Conservation (phyloP, 2,329 filamentous ascomycete species). For the Podosphaera fusca region DNA sequence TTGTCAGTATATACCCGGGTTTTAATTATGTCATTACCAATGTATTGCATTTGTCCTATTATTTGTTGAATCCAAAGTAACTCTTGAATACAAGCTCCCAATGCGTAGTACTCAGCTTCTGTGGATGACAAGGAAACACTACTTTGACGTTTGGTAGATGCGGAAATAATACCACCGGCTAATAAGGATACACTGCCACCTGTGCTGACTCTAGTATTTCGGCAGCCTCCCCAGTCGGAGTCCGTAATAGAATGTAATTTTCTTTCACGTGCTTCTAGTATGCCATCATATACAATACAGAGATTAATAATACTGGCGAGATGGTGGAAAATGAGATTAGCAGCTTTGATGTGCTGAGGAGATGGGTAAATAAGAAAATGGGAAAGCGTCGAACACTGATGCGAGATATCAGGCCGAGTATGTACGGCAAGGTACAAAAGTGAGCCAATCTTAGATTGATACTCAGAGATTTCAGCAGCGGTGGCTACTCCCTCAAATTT, state of each 20-base stretch:
- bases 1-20: not conserved
- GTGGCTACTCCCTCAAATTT: not conserved
- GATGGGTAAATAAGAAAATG: not conserved
- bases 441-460: not conserved
- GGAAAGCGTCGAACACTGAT: not conserved
- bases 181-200: not conserved
- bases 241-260: not conserved
- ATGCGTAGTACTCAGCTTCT: not conserved
- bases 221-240: not conserved
- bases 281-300: not conserved
- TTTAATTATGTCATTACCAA: not conserved
- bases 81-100: not conserved
- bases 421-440: not conserved
- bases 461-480: not conserved
- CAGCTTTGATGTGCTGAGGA: not conserved
- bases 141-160: not conserved
- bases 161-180: not conserved
- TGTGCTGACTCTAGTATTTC: not conserved
- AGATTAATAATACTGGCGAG: not conserved
- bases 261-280: not conserved
- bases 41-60: not conserved
- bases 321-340: not conserved
- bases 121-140: not conserved
- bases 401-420: not conserved
- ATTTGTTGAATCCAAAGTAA: not conserved